Conservation (phyloP, 345 rosid species). For the Noccaea bulbosa region DNA sequence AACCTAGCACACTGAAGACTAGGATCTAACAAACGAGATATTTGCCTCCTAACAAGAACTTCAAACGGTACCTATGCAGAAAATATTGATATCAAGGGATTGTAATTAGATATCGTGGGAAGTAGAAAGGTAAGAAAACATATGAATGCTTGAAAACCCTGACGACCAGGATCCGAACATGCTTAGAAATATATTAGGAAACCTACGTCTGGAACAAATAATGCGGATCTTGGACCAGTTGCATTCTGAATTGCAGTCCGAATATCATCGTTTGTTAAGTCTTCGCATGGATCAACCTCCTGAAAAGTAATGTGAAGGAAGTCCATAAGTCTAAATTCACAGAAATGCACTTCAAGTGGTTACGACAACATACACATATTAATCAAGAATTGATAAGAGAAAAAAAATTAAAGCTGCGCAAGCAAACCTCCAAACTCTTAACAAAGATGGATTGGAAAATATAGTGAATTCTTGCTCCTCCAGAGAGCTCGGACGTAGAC, state of each 20-base stretch:
- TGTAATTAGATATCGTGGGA: constrained; percentile 11
- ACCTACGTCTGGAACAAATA: constrained; percentile 71
- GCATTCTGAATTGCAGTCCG: constrained; percentile 69
- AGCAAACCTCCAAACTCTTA: constrained; percentile 66
- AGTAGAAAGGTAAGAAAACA: constrained; percentile 12
- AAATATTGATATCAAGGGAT: constrained; percentile 1
- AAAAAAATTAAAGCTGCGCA: neutral
- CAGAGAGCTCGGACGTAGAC: constrained; percentile 64
- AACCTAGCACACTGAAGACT: constrained; percentile 70
- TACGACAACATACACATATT: constrained; percentile 10
- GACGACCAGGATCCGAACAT: constrained; percentile 28
- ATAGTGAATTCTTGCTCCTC: constrained; percentile 73
- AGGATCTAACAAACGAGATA: constrained; percentile 65
- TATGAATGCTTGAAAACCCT: constrained; percentile 13
- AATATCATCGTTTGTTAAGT: constrained; percentile 66
- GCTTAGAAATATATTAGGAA: constrained; percentile 15
- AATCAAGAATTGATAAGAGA: neutral
- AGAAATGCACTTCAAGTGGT: constrained; percentile 20
- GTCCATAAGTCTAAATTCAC: constrained; percentile 28
- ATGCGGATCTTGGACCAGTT: constrained; percentile 60
- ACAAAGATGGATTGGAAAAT: constrained; percentile 73
- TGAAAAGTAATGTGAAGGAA: constrained; percentile 30
- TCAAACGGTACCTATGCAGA: constrained; percentile 68
- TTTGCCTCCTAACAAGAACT: constrained; percentile 67
- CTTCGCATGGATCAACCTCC: constrained; percentile 78